Evolutionary conservation across 768 basidiomycete species (phyloP), one percentile per base, ranked within the genome.

Genomic region (Daedalea quercina): DNA sequence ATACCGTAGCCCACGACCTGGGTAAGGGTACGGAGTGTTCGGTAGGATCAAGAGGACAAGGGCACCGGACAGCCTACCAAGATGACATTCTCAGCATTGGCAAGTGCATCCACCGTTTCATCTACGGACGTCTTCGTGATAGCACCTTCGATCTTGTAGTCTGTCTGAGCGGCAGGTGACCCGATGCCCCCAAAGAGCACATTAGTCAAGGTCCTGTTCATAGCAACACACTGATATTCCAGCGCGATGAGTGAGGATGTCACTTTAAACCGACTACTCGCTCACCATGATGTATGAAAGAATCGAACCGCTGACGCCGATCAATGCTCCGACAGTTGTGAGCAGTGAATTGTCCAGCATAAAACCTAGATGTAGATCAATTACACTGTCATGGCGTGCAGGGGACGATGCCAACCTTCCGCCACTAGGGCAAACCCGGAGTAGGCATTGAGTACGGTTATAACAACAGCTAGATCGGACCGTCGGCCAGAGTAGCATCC

Each of bases 221-320:
- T 94, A 15, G 91, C 90, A 52, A 91, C 84, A 63, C 91, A 94
- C 91, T 93, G 54, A 17, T 44, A 40, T 20, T 3, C 37, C 37
- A 40, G 25, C n/a, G n/a, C n/a, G n/a, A n/a, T n/a, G n/a, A n/a
- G n/a, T n/a, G n/a, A n/a, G n/a, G n/a, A n/a, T n/a, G n/a, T n/a
- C n/a, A n/a, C n/a, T n/a, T n/a, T 11, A 31, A 31, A 31, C 11
- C 28, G 6, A 11, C 28, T 31, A 11, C 23, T 44, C 54, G 54
- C 78, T 57, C 60, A 90, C 91, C 91, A 93, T 94, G 64, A 94
- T 92, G 60, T 94, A 93, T 11, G 89, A 91, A 46, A 94, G 77
- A 63, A 94, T 94, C 13, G 88, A 90, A 45, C 91, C 91, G 67
- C 87, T 89, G 63, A 93, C 91, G 35, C 90, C 91, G 54, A 94